Percentiles rank a stretch among this genome's conserved stretches.
These are phyloP conservation scores for Syncephalastrum contaminatum DNA, from an alignment of 371 early-diverging fungal genomes.

Conservation along the genomic window DNA sequence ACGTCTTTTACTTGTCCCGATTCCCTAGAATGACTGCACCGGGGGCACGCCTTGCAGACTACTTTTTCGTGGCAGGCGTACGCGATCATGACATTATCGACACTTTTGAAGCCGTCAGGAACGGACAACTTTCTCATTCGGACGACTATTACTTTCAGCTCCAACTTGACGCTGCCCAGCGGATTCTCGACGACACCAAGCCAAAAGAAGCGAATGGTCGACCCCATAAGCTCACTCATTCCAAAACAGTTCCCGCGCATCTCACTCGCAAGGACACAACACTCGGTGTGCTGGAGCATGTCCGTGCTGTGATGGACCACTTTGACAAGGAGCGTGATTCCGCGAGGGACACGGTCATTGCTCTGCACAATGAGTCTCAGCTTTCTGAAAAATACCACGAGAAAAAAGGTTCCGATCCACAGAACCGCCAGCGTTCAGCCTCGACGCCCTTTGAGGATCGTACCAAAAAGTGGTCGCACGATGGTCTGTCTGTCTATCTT, in stretches of 20 bases:
- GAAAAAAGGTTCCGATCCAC: conserved; percentile 14
- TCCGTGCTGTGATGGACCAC: conserved; percentile 44
- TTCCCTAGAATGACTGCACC: conserved; percentile 1
- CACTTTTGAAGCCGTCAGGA: conserved; percentile 31
- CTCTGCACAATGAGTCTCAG: conserved; percentile 52
- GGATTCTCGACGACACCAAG: conserved; percentile 1
- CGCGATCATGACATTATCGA: conserved; percentile 37
- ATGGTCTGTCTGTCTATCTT: no score
- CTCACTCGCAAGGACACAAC: conserved; percentile 3
- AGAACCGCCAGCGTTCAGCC: conserved; percentile 5
- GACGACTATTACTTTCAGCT: conserved; percentile 32
- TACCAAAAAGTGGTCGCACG: no score
- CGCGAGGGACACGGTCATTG: conserved; percentile 46
- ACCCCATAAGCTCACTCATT: background rate
- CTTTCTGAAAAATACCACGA: conserved; percentile 42
- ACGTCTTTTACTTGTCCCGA: conserved; percentile 4
- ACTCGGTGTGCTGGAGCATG: conserved; percentile 43
- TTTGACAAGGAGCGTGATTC: conserved; percentile 51
- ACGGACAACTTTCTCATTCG: conserved; percentile 11
- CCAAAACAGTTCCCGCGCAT: conserved; percentile 3
- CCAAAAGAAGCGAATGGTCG: conserved; percentile 3
- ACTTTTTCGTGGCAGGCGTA: conserved; percentile 50
- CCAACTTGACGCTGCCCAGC: conserved; percentile 22
- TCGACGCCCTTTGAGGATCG: conserved; percentile 1
- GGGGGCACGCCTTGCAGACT: conserved; percentile 33